These are phyloP conservation scores for Russula foetens DNA, from an alignment of 768 basidiomycete species.

Conservation along the genomic window DNA sequence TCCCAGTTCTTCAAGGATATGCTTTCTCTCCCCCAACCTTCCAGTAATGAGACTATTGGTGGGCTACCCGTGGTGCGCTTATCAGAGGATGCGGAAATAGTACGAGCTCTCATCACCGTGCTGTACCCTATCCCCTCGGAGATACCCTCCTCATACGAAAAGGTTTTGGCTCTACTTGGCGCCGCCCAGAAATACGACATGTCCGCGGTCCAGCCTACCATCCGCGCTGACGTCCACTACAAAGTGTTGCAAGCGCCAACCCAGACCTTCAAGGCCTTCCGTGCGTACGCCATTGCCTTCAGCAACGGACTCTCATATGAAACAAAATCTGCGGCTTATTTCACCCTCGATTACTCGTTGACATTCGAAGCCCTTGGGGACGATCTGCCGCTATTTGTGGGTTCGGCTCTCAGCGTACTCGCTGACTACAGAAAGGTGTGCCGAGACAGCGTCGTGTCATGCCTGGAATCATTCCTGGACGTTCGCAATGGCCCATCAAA, in stretches of 20 bases:
- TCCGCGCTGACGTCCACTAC: background rate
- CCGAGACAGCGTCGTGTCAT: background rate
- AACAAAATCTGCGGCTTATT: background rate
- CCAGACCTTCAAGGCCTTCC: conserved; percentile 1
- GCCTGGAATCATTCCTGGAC: conserved; percentile 1
- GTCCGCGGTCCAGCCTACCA: background rate
- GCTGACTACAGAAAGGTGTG: background rate
- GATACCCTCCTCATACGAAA: background rate
- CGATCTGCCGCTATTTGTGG: background rate
- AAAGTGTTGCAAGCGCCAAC: background rate
- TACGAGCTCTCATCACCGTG: conserved; percentile 9
- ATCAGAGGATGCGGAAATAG: conserved; percentile 2
- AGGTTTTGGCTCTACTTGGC: conserved; percentile 7
- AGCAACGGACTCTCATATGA: background rate
- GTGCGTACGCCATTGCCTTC: conserved; percentile 16
- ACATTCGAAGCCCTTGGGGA: background rate
- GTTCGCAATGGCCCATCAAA: background rate
- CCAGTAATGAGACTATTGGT: background rate
- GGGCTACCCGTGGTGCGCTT: conserved; percentile 17
- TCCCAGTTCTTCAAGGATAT: conserved; percentile 28
- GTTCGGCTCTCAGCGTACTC: background rate
- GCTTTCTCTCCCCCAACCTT: conserved; percentile 23
- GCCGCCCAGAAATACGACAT: conserved; percentile 24
- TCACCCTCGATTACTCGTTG: conserved; percentile 1
- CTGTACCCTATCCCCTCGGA: conserved; percentile 3